Conservation (phyloP, 2,329 filamentous ascomycete species). For the Ascochyta fabae region DNA sequence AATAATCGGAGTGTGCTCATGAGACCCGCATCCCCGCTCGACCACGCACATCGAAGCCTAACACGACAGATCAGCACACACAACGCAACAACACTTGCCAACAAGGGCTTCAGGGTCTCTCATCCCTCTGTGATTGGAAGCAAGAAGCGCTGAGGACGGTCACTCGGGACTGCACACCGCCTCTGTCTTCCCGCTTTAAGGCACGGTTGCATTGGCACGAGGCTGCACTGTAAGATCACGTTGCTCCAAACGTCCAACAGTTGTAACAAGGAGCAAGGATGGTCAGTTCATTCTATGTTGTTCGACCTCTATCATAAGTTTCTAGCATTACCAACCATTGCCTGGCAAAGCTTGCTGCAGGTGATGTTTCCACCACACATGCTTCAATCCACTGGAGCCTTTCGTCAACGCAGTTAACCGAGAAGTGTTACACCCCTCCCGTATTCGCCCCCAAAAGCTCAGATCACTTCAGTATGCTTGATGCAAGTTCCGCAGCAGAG, state of each 20-base stretch:
- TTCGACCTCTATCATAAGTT: no score
- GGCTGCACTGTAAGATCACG: background rate
- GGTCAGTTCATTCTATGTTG: no score
- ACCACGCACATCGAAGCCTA: background rate
- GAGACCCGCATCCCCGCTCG: slow-evolving; percentile 5
- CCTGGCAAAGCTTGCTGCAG: no score
- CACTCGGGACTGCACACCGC: slow-evolving; percentile 9
- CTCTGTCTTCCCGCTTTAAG: background rate
- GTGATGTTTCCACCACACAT: no score
- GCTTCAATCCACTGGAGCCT: no score
- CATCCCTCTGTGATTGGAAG: slow-evolving; percentile 3
- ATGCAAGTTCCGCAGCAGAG: slow-evolving; percentile 14
- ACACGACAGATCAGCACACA: slow-evolving; percentile 9
- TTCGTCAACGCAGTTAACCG: no score
- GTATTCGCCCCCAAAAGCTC: background rate
- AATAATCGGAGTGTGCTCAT: background rate
- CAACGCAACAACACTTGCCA: slow-evolving; percentile 1
- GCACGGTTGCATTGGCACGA: background rate
- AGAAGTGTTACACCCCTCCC: no score
- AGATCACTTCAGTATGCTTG: background rate
- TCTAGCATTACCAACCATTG: no score
- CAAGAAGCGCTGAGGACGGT: background rate
- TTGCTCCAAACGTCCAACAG: no score
- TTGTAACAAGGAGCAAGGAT: no score
- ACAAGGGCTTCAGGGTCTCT: background rate